Conservation (phyloP, 495 filamentous ascomycete species). For the Hamigera avellanea region DNA sequence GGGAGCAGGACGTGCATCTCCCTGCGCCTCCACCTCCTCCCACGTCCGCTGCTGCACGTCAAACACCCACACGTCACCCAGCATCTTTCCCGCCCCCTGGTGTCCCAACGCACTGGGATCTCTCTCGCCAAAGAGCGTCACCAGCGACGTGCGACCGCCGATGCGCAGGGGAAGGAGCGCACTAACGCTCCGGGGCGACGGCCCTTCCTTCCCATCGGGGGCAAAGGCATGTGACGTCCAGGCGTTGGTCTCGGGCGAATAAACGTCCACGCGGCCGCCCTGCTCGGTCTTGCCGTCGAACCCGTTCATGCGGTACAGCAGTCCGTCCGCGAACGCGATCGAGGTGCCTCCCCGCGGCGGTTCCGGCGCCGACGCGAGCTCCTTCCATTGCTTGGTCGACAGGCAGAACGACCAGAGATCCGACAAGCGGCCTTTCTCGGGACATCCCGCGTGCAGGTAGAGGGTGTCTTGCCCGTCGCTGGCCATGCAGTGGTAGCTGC, state of each 20-base stretch:
- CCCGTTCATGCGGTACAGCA: conserved; percentile 62
- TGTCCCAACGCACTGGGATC: conserved; percentile 51
- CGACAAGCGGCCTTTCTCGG: conserved; percentile 39
- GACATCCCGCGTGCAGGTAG: conserved; percentile 63
- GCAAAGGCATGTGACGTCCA: conserved; percentile 35
- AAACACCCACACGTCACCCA: conserved; percentile 64
- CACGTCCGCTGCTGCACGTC: conserved; percentile 44
- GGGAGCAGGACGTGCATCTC: conserved; percentile 25
- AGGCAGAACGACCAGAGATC: conserved; percentile 69
- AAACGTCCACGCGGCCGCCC: conserved; percentile 54
- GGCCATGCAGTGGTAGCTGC: conserved; percentile 36
- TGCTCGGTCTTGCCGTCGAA: conserved; percentile 55
- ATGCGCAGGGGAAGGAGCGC: conserved; percentile 33
- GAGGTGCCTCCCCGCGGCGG: conserved; percentile 50
- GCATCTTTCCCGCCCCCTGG: conserved; percentile 55
- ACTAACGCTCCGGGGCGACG: conserved; percentile 32
- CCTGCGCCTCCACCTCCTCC: conserved; percentile 37
- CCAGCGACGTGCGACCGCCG: conserved; percentile 43
- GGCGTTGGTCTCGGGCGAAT: conserved; percentile 16
- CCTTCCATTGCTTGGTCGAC: conserved; percentile 43
- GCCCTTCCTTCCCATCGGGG: conserved; percentile 30
- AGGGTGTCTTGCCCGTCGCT: conserved; percentile 42
- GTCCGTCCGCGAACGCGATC: conserved; percentile 42
- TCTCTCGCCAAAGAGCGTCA: conserved; percentile 58
- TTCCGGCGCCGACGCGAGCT: conserved; percentile 48